A percentile compares a stretch with the other conserved stretches of the same genome.
phyloP scores from a whole-genome alignment of 108 stramenopile genomes.

The Halocafeteria seosinensis region DNA sequence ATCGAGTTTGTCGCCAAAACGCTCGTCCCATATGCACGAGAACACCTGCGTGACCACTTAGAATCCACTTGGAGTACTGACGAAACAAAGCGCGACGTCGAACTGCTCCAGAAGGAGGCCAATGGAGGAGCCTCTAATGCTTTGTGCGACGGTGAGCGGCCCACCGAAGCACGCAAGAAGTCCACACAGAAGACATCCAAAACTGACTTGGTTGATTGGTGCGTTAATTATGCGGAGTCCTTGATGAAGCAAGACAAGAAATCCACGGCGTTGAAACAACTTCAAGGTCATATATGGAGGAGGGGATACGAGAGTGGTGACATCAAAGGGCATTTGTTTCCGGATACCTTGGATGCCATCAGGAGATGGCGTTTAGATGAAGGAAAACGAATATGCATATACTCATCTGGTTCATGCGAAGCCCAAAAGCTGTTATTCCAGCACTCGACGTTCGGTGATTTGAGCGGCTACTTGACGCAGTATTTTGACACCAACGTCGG shows the following conservation, averaged over 20 bases:
- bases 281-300: slow-evolving; percentile 77
- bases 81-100: background rate
- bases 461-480: slow-evolving; percentile 38
- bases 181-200: slow-evolving; percentile 6
- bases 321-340: slow-evolving; percentile 57
- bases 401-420: slow-evolving; percentile 57
- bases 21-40: slow-evolving; percentile 51
- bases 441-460: slow-evolving; percentile 49
- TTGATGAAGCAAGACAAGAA: slow-evolving; percentile 59
- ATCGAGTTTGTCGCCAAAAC: slow-evolving; percentile 74
- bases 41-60: slow-evolving; percentile 34
- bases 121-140: background rate
- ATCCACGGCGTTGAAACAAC: slow-evolving; percentile 42
- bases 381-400: slow-evolving; percentile 52
- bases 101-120: background rate
- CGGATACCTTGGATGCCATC: slow-evolving; percentile 53
- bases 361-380: slow-evolving; percentile 37
- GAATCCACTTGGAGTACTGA: slow-evolving; percentile 17
- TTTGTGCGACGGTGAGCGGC: background rate
- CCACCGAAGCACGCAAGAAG: background rate
- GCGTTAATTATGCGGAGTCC: too few relatives aligned
- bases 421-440: slow-evolving; percentile 69
- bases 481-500: slow-evolving; percentile 80
- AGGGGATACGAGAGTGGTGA: slow-evolving; percentile 34
- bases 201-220: slow-evolving; percentile 29